Base-by-base conservation (phyloP, 257 asterid species). In the Craterostigma plantagineum region DNA sequence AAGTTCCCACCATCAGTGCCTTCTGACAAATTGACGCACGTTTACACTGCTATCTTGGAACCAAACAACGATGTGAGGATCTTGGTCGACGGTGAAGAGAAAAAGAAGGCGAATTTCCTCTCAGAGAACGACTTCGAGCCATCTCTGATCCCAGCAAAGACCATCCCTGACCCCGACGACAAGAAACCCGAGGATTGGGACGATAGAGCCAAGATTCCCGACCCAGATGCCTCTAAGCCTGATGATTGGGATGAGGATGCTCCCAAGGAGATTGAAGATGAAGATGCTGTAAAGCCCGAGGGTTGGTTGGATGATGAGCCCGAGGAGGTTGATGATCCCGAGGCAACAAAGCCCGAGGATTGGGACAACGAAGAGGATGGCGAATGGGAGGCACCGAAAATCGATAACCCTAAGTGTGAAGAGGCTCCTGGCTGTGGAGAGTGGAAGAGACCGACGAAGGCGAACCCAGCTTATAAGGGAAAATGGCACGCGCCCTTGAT, bases 351-450 rank as follows among this genome's bases (percentile, higher is more conserved):
- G 52, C 95, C 95, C 2, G 95, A 82, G 60, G 98, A 90, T 39
- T 90, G 98, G 98, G 95, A 79, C 51, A 93, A 90, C 40, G 93
- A 90, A 27, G 98, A 90, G 68, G 98, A 90, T 65, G 98, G 98
- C 54, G 84, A 71, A 45, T 90, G 95, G 95, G 98, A 90, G 67
- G 79, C 95, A n/a, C 95, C 98, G 0, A 90, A 90, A 54, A 52
- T 72, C 41, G 91, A 83, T 45, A 90, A 90, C 70, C 95, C 92
- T 0, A 83, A 60, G 52, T 90, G 98, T 54, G 59, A 49, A 1
- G 92, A 66, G 51, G 92, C 74, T 51, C 94, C 98, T 61, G 98
- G 98, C 14, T 90, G 99, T 50, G 99, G 99, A 4, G 92, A 72
- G 68, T 90, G 99, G 99, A 90, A 77, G 73, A 72, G 70, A 49